Percentiles rank a stretch among this genome's conserved stretches.
Evolutionary conservation across 192 early-diverging fungal species (phyloP).

Genomic region (Coemansia erecta): DNA sequence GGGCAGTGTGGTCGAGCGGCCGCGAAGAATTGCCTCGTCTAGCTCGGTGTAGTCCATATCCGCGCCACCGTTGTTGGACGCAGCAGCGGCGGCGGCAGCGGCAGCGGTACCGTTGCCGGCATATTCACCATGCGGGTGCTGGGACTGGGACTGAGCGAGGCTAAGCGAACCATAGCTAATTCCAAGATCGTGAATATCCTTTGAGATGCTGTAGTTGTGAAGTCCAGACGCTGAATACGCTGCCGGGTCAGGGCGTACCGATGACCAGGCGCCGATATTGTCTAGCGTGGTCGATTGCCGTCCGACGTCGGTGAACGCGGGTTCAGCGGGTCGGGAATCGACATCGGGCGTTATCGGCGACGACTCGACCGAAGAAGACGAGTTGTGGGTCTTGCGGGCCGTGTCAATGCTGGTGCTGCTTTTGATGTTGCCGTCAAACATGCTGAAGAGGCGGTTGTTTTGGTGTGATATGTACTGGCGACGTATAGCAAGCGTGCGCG

Average conservation of each 20-base stretch:
- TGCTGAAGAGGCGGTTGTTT: conserved; percentile 3
- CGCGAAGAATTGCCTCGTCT: conserved; percentile 51
- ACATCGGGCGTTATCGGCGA: conserved; percentile 39
- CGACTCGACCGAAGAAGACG: conserved; percentile 31
- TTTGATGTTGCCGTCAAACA: conserved; percentile 29
- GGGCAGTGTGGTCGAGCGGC: conserved; percentile 47
- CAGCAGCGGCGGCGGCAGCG: not conserved
- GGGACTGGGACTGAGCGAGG: conserved; percentile 6
- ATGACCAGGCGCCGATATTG: conserved; percentile 45
- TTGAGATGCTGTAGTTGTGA: not conserved
- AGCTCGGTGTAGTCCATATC: conserved; percentile 44
- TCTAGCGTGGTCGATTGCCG: conserved; percentile 36
- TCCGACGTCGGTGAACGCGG: conserved; percentile 18
- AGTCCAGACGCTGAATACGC: conserved; percentile 11
- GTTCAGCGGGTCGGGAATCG: conserved; percentile 25
- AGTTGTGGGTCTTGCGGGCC: conserved; percentile 30
- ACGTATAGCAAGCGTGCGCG: not conserved
- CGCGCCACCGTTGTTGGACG: not conserved
- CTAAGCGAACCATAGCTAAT: conserved; percentile 25
- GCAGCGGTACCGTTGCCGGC: not conserved
- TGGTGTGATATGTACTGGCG: not conserved
- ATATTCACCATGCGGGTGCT: not conserved
- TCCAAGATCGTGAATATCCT: conserved; percentile 27
- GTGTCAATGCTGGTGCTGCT: not conserved
- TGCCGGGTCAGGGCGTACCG: conserved; percentile 27